Evolutionary conservation across 331 rosid species (phyloP).

Genomic region (Quercus phellos): DNA sequence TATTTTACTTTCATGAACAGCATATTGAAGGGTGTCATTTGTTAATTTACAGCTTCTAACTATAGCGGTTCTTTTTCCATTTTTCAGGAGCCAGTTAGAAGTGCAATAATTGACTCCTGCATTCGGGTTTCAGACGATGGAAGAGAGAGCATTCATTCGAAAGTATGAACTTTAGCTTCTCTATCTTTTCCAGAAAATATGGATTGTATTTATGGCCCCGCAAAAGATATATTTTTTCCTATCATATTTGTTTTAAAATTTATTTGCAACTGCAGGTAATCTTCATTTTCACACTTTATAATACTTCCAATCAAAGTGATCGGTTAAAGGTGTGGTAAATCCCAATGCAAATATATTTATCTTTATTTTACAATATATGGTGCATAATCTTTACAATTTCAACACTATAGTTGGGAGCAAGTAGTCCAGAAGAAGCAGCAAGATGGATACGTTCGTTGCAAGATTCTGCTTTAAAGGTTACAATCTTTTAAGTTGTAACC

Average conservation of each 20-base stretch:
- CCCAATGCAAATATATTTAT: background rate
- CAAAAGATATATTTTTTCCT: slow-evolving; percentile 2
- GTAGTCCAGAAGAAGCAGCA: slow-evolving; percentile 90
- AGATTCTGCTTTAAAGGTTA: slow-evolving; percentile 72
- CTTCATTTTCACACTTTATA: slow-evolving; percentile 65
- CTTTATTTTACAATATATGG: slow-evolving; percentile 14
- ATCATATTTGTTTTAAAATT: slow-evolving; percentile 8
- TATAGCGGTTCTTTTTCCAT: slow-evolving; percentile 19
- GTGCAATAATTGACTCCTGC: slow-evolving; percentile 71
- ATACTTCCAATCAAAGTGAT: slow-evolving; percentile 61
- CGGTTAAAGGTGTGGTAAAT: slow-evolving; percentile 62
- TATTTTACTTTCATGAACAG: background rate
- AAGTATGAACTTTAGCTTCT: slow-evolving; percentile 34
- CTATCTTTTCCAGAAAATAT: background rate
- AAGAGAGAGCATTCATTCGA: slow-evolving; percentile 59
- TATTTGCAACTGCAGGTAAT: slow-evolving; percentile 47
- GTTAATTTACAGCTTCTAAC: background rate
- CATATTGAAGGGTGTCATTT: background rate
- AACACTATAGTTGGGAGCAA: slow-evolving; percentile 70
- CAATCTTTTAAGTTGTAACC: background rate
- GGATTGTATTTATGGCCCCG: background rate
- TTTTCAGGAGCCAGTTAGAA: slow-evolving; percentile 69
- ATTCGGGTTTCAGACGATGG: slow-evolving; percentile 79
- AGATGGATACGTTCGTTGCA: slow-evolving; percentile 75
- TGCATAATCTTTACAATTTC: background rate